Evolutionary conservation across 106 monocot genomes (phyloP).

Genomic region (Phalaenopsis equestris): DNA sequence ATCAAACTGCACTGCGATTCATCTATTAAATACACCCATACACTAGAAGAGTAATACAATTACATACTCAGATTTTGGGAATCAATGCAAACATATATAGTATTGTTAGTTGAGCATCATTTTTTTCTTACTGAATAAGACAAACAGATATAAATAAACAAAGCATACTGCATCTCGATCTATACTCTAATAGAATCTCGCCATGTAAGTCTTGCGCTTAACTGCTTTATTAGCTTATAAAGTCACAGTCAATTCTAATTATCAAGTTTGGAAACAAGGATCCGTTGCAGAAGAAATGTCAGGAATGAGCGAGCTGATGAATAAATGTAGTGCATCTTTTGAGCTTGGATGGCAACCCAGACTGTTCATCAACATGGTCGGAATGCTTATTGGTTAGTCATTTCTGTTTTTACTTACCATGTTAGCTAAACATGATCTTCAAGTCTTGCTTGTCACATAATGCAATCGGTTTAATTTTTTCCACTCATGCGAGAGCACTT

Average conservation of each 20-base stretch:
- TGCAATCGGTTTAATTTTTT: background rate
- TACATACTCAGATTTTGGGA: too few species aligned
- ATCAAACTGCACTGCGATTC: background rate
- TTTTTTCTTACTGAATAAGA: too few species aligned
- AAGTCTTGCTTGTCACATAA: too few species aligned
- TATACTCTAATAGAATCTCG: background rate
- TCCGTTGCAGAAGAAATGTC: background rate
- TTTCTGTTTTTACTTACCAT: background rate
- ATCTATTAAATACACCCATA: too few species aligned
- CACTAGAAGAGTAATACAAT: too few species aligned
- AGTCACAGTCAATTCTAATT: background rate
- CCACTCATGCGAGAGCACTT: too few species aligned
- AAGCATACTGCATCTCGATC: background rate
- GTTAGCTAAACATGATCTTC: too few species aligned
- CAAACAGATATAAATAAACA: background rate
- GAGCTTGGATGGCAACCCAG: constrained; percentile 28
- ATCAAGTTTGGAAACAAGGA: background rate
- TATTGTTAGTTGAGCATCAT: too few species aligned
- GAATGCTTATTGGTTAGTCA: constrained; percentile 70
- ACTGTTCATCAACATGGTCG: constrained; percentile 71
- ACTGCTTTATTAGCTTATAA: background rate
- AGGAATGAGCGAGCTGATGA: background rate
- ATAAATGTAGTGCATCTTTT: background rate
- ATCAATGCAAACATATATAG: too few species aligned
- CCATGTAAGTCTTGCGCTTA: background rate